A percentile compares a stretch with the other conserved stretches of the same genome.
phyloP scores from a whole-genome alignment of 2,329 filamentous ascomycete species.

The Stemphylium vesicarium region DNA sequence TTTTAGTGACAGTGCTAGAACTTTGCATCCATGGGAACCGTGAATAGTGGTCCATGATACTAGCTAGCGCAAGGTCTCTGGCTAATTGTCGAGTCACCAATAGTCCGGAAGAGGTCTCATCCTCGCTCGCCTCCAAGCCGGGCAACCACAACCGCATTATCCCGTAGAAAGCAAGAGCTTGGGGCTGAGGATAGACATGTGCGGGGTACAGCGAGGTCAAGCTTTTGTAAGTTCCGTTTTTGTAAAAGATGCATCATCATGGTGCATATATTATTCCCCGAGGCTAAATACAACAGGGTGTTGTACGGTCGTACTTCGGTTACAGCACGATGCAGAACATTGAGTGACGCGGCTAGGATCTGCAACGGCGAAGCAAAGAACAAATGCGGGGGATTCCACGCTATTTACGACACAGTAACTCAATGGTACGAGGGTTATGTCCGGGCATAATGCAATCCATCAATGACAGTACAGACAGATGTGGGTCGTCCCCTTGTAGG shows the following conservation, averaged over 20 bases:
- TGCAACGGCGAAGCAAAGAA: background rate
- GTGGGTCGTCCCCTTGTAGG: background rate
- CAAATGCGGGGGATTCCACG: constrained; percentile 7
- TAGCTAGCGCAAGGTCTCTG: too few species aligned
- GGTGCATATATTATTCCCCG: background rate
- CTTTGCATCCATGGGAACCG: background rate
- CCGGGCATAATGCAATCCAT: constrained; percentile 8
- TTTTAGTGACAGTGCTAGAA: background rate
- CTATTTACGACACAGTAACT: background rate
- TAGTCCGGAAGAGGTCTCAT: too few species aligned
- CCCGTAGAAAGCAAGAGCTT: background rate
- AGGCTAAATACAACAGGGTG: constrained; percentile 14
- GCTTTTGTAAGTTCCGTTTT: background rate
- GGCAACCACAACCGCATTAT: too few species aligned
- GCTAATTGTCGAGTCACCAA: too few species aligned
- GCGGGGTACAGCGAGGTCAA: background rate
- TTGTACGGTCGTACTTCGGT: constrained; percentile 7
- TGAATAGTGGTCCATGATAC: too few species aligned
- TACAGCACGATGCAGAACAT: constrained; percentile 1
- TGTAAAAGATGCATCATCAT: background rate
- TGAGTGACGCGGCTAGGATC: background rate
- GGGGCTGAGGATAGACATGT: background rate
- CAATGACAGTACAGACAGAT: background rate
- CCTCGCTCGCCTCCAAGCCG: too few species aligned
- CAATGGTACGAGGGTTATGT: background rate